Evolutionary conservation across 2,329 filamentous ascomycete genomes (phyloP).

Genomic region (Ophiocordyceps australis): DNA sequence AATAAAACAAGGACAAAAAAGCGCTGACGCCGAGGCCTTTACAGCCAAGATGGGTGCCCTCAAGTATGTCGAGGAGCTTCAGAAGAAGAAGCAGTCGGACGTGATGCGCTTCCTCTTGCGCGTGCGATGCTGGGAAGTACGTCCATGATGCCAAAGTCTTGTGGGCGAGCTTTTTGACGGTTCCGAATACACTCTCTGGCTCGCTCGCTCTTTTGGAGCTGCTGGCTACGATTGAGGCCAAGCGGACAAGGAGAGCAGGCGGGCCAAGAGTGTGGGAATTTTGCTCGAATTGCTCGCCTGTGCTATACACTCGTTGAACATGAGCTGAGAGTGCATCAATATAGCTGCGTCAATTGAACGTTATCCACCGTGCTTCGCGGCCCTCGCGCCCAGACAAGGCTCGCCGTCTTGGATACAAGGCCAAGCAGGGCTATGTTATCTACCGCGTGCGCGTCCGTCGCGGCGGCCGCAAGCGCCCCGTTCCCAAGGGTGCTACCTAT

Average conservation of each 20-base stretch:
- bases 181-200: neutral
- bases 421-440: constrained; percentile 99
- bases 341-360: constrained; percentile 99
- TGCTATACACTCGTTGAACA: constrained; percentile 99
- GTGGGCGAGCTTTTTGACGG: constrained; percentile 12
- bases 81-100: constrained; percentile 99
- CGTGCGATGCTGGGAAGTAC: constrained; percentile 99
- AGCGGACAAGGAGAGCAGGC: too few relatives aligned
- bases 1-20: too few relatives aligned
- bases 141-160: constrained; percentile 27
- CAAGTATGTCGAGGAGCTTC: constrained; percentile 99
- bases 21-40: too few relatives aligned
- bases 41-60: constrained; percentile 90
- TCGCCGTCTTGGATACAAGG: constrained; percentile 99
- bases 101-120: constrained; percentile 99
- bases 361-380: constrained; percentile 97
- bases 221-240: too few relatives aligned
- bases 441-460: constrained; percentile 97
- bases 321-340: constrained; percentile 99
- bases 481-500: constrained; percentile 95
- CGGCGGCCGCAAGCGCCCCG: constrained; percentile 96
- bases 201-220: too few relatives aligned
- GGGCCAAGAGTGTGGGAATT: too few relatives aligned
- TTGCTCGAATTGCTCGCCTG: constrained; percentile 14
- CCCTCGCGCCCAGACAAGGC: constrained; percentile 99